A percentile compares a stretch with the other conserved stretches of the same genome.
phyloP scores from a whole-genome alignment of 225 moss, liverwort and hornwort species.

The Anthoceros angustus region DNA sequence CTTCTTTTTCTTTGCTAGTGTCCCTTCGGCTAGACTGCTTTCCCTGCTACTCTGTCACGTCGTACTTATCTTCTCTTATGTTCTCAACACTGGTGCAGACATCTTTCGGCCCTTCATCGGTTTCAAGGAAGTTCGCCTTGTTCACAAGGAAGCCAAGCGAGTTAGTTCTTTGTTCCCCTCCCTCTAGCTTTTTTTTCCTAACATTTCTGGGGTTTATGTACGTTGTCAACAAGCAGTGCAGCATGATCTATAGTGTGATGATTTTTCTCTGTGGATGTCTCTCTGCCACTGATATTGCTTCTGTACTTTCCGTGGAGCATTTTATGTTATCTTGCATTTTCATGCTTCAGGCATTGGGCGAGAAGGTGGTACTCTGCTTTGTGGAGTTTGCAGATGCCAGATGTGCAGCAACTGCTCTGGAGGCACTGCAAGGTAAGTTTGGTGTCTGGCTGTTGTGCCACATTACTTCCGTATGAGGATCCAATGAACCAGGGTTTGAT shows the following conservation, averaged over 20 bases:
- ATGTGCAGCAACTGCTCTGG: conserved; percentile 95
- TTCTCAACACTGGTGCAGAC: conserved; percentile 31
- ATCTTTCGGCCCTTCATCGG: conserved; percentile 98
- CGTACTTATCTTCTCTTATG: neutral
- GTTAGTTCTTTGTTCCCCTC: conserved; percentile 22
- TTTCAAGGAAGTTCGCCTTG: conserved; percentile 96
- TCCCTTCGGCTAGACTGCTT: neutral
- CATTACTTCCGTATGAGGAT: neutral
- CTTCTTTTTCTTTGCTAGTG: neutral
- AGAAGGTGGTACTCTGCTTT: conserved; percentile 95
- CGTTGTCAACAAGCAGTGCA: neutral
- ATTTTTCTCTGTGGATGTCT: no score
- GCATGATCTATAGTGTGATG: no score
- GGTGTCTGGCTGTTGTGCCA: neutral
- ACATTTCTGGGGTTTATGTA: neutral
- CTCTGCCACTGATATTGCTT: neutral
- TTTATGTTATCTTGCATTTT: neutral
- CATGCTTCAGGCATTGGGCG: conserved; percentile 22
- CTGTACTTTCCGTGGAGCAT: no score
- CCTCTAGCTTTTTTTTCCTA: neutral
- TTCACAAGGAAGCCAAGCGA: conserved; percentile 98
- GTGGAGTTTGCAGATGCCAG: conserved; percentile 99
- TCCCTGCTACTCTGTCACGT: neutral
- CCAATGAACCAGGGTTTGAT: neutral
- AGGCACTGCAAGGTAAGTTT: conserved; percentile 75